Conservation (phyloP, 352 stramenopile species). For the Albugo laibachii region DNA sequence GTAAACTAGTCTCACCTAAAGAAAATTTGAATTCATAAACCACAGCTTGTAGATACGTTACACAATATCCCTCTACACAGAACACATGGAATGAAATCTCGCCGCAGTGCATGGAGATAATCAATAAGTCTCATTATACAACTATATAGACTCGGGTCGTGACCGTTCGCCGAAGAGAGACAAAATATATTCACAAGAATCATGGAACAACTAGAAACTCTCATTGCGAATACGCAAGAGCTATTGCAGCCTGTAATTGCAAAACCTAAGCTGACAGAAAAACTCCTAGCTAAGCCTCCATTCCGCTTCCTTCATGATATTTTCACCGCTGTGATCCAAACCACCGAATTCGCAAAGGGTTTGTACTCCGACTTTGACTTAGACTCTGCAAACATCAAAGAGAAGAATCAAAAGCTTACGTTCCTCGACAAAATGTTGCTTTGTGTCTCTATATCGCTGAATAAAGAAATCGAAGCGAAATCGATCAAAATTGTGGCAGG, state of each 20-base stretch:
- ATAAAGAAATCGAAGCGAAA: conserved; percentile 46
- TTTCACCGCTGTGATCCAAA: conserved; percentile 68
- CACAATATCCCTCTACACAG: no score
- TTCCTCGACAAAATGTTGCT: conserved; percentile 80
- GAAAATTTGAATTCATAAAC: no score
- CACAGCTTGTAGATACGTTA: no score
- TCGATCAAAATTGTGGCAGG: conserved; percentile 74
- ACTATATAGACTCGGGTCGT: no score
- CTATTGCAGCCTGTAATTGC: conserved; percentile 76
- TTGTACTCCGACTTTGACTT: conserved; percentile 70
- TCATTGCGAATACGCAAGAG: conserved; percentile 64
- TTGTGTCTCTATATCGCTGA: conserved; percentile 40
- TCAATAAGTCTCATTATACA: no score
- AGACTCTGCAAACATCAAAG: conserved; percentile 67
- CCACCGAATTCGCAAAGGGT: conserved; percentile 72
- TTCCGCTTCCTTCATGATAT: conserved; percentile 95
- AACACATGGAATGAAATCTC: no score
- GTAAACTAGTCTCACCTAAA: no score
- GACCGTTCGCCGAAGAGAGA: no score
- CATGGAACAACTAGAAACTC: conserved; percentile 32
- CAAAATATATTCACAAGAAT: conserved; percentile 7
- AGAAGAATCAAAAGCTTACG: conserved; percentile 67
- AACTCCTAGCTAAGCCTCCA: conserved; percentile 88
- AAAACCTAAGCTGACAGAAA: conserved; percentile 89
- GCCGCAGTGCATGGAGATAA: no score